Conservation (phyloP, 768 basidiomycete species). For the Phaeotremella skinneri region DNA sequence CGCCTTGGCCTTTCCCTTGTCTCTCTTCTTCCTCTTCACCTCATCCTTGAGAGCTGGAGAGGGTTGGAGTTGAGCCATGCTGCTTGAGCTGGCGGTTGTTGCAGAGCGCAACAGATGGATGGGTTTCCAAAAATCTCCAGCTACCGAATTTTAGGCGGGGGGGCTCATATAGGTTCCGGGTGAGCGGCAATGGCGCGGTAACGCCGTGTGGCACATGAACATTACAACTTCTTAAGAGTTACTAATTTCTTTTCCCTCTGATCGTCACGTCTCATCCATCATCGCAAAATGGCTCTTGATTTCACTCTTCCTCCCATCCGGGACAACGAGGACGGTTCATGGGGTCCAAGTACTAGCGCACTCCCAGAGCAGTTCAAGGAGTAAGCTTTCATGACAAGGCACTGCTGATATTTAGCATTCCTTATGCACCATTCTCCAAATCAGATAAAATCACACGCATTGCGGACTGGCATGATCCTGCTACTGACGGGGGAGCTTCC, state of each 20-base stretch:
- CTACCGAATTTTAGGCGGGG: background rate
- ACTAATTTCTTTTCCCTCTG: too few relatives aligned
- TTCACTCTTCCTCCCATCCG: constrained; percentile 83
- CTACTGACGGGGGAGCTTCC: constrained; percentile 56
- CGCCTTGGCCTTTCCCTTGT: constrained; percentile 23
- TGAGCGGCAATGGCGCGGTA: background rate
- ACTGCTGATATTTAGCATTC: constrained; percentile 59
- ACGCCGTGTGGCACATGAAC: constrained; percentile 3
- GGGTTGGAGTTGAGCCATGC: background rate
- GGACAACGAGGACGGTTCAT: constrained; percentile 89
- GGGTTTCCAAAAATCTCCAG: background rate
- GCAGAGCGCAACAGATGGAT: background rate
- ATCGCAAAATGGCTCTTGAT: constrained; percentile 31
- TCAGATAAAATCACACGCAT: constrained; percentile 96
- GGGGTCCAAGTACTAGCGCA: constrained; percentile 56
- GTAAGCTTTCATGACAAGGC: constrained; percentile 36
- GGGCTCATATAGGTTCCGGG: background rate
- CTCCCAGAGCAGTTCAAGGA: constrained; percentile 91
- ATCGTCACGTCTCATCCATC: background rate
- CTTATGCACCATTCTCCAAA: constrained; percentile 98
- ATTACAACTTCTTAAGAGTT: too few relatives aligned
- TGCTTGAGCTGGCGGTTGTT: background rate
- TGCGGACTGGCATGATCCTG: constrained; percentile 73
- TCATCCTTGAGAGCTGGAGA: background rate
- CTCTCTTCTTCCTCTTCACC: constrained; percentile 8